Evolutionary conservation across 2,329 filamentous ascomycete genomes (phyloP), one percentile per base, ranked within the genome.

Genomic region (Colletotrichum tofieldiae): DNA sequence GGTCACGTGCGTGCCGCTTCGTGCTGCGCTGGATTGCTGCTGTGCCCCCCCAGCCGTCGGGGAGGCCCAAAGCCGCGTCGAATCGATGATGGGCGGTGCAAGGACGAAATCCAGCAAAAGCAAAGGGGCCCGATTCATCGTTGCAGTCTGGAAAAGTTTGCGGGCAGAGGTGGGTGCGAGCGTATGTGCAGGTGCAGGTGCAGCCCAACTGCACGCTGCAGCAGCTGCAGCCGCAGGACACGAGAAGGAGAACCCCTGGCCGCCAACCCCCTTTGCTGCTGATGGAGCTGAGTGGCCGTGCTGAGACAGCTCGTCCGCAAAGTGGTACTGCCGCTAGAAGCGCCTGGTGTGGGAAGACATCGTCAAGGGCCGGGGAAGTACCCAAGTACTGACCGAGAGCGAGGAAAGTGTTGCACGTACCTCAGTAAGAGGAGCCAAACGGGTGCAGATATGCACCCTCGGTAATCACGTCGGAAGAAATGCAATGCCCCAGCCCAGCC

Each of bases 171-270:
- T 32, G 35, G 26, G 37, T 51, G 62, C 16, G 59, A 23, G 43
- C 56, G 62, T 52, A 43, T 29, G 45, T 67, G 67, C 62, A 49
- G 63, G 45, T 67, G 67, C 62, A 49, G 63, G 64, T 54, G 63
- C 55, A 47, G 67, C 55, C 67, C 37, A 47, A 43, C 47, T 55
- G 49, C 55, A 47, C 23, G 39, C 63, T 32, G 56, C 64, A 47
- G 56, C 49, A 51, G 39, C 51, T 67, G 51, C 63, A 59, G 67
- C 63, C 47, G 67, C 63, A 71, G 43, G 61, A 58, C 63, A 47
- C 23, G 55, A 67, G 26, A 41, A 52, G 37, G n/a, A 39, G 55
- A 61, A 55, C 59, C 55, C 43, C 32, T 49, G n/a, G 29, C 54
- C 32, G 35, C 14, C 32, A 39, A 29, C 32, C 56, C 43, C 56